A percentile compares a stretch with the other conserved stretches of the same genome.
These are phyloP conservation scores for Populus hybrid DNA, from an alignment of 441 rosid genomes.

Conservation along the genomic window DNA sequence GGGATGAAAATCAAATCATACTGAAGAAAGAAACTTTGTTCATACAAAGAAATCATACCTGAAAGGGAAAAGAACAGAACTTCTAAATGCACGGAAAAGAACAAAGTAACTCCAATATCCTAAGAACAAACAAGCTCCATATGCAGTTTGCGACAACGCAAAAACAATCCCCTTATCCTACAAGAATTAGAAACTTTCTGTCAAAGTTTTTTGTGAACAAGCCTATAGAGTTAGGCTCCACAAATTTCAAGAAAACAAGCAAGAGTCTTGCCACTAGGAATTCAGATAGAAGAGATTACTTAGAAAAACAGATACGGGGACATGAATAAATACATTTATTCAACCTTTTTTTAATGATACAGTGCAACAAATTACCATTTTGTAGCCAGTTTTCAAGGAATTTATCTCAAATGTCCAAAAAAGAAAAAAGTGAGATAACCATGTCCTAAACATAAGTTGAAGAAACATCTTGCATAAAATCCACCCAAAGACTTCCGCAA, in stretches of 20 bases:
- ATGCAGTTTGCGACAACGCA: conserved; percentile 78
- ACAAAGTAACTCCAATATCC: conserved; percentile 95
- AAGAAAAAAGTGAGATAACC: background rate
- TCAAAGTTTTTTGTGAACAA: background rate
- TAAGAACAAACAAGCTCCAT: conserved; percentile 67
- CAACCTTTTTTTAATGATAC: background rate
- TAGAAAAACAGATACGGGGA: background rate
- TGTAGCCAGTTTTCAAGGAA: background rate
- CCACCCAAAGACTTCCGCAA: background rate
- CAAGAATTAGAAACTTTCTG: conserved; percentile 7
- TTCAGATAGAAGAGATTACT: background rate
- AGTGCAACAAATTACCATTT: background rate
- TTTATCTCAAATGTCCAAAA: background rate
- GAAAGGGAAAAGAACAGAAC: conserved; percentile 68
- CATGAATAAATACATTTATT: background rate
- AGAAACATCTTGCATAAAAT: background rate
- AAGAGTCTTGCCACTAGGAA: background rate
- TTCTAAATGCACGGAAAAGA: conserved; percentile 41
- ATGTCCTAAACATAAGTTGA: background rate
- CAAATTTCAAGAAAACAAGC: conserved; percentile 5
- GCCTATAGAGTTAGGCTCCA: conserved; percentile 2
- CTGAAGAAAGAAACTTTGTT: conserved; percentile 10
- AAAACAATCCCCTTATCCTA: conserved; percentile 71
- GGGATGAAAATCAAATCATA: conserved; percentile 9
- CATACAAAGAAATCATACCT: conserved; percentile 47